Base-by-base conservation (phyloP, 1,284 basidiomycete genomes). In the Heterobasidion irregulare region DNA sequence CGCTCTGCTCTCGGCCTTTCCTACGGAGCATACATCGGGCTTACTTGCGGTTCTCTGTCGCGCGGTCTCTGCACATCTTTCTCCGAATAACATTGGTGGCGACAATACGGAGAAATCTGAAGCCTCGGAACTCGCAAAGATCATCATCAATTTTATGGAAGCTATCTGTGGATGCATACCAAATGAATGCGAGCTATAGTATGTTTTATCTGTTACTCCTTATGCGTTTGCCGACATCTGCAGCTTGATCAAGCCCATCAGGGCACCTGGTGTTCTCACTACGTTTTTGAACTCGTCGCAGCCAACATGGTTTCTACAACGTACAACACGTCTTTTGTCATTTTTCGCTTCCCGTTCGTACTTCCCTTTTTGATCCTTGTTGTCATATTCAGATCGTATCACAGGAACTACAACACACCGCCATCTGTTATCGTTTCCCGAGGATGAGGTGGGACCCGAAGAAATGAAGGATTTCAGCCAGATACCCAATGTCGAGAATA, bases 301-400 rank as follows among this genome's bases (percentile, higher is more conserved):
- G 53, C 77, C 83, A 1, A 61, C 64, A 1, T 76, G 75, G 71
- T 66, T 86, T 26, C 66, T 86, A 5, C 64, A 70, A 47, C 69
- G 71, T 19, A 71, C 73, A 35, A 68, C 73, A 32, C 74, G 76
- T 7, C 60, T 82, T 12, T 65, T 89, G n/a, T 64, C 76, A 2
- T 66, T 83, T 56, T 65, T 87, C 47, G 79, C 82, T 32, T 77
- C 77, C 49, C 75, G 85, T 86, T 64, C 53, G 82, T 70, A 8
- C 52, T 53, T 8, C 38, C 19, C 12, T 32, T 44, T 33, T 35
- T 35, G 4, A 50, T 32, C 18, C 49, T 35, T 41, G 18, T 56
- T 54, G 33, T 36, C 38, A 38, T 18, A 18, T 41, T 12, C 36
- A 50, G 13, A 18, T 16, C 16, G 5, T 19, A 7, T 50, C 43